Evolutionary conservation across 331 rosid species (phyloP).

Genomic region (Saraca asoca): DNA sequence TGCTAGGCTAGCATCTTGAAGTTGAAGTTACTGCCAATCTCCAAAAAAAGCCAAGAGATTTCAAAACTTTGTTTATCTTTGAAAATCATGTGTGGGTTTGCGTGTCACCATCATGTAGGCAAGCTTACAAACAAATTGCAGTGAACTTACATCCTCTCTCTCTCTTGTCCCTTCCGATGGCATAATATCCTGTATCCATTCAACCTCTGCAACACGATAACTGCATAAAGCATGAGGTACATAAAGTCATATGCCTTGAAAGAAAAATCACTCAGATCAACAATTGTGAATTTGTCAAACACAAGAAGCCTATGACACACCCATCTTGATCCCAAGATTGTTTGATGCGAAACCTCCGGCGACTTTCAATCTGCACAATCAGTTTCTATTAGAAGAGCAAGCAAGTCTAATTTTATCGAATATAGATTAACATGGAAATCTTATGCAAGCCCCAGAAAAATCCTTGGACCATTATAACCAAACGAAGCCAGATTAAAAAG

Average conservation of each 20-base stretch:
- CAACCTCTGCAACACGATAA: constrained; percentile 93
- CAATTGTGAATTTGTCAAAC: constrained; percentile 11
- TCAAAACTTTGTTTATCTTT: constrained; percentile 12
- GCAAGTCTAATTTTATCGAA: constrained; percentile 5
- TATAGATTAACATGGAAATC: not conserved
- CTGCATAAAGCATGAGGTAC: constrained; percentile 49
- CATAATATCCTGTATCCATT: constrained; percentile 74
- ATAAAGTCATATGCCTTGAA: constrained; percentile 29
- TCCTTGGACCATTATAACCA: no score
- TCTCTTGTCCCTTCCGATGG: constrained; percentile 73
- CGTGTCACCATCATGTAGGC: constrained; percentile 4
- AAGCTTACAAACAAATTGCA: constrained; percentile 22
- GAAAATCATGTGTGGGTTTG: constrained; percentile 6
- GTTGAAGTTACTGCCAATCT: constrained; percentile 4
- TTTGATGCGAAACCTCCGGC: constrained; percentile 71
- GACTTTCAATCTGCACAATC: constrained; percentile 82
- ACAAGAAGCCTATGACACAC: constrained; percentile 51
- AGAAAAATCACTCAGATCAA: constrained; percentile 13
- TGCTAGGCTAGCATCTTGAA: no score
- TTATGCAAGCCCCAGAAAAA: constrained; percentile 10
- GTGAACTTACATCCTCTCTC: constrained; percentile 62
- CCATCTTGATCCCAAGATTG: constrained; percentile 91
- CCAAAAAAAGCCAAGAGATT: constrained; percentile 9
- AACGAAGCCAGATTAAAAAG: no score
- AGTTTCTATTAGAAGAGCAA: not conserved